Conservation (phyloP, 2,329 filamentous ascomycete species). For the Talaromyces atroroseus region DNA sequence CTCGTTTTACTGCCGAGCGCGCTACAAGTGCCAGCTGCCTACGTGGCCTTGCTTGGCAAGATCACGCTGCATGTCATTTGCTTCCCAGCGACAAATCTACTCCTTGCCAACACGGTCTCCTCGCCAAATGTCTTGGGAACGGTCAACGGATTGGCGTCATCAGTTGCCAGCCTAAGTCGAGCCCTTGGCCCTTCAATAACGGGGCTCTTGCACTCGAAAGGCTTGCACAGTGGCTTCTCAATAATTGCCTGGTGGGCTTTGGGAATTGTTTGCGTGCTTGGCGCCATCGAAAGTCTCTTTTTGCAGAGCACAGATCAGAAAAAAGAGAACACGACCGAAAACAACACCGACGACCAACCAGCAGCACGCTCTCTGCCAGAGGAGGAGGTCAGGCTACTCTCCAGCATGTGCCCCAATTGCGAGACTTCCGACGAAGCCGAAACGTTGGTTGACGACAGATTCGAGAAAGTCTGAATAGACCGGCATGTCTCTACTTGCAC, state of each 20-base stretch:
- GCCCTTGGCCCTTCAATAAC: slow-evolving; percentile 86
- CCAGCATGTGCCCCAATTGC: neutral
- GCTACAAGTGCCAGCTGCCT: slow-evolving; percentile 69
- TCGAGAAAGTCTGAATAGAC: neutral
- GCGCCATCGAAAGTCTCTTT: slow-evolving; percentile 67
- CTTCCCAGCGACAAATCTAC: slow-evolving; percentile 83
- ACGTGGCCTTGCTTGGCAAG: slow-evolving; percentile 77
- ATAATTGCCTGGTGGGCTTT: slow-evolving; percentile 93
- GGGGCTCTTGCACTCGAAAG: slow-evolving; percentile 75
- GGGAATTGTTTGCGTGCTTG: slow-evolving; percentile 67
- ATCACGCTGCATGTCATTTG: slow-evolving; percentile 87
- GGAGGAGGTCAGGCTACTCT: slow-evolving; percentile 8
- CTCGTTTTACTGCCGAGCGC: slow-evolving; percentile 72
- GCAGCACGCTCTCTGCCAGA: neutral
- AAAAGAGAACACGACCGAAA: neutral
- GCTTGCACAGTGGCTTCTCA: slow-evolving; percentile 73
- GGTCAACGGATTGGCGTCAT: slow-evolving; percentile 88
- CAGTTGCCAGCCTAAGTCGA: slow-evolving; percentile 80
- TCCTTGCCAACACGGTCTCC: slow-evolving; percentile 82
- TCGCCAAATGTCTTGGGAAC: slow-evolving; percentile 79
- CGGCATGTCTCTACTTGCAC: neutral
- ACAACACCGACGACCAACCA: slow-evolving; percentile 10
- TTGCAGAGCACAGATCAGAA: slow-evolving; percentile 60
- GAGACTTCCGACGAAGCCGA: slow-evolving; percentile 1
- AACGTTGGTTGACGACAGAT: neutral